phyloP scores from a whole-genome alignment of 768 basidiomycete species.

The Vararia minispora region DNA sequence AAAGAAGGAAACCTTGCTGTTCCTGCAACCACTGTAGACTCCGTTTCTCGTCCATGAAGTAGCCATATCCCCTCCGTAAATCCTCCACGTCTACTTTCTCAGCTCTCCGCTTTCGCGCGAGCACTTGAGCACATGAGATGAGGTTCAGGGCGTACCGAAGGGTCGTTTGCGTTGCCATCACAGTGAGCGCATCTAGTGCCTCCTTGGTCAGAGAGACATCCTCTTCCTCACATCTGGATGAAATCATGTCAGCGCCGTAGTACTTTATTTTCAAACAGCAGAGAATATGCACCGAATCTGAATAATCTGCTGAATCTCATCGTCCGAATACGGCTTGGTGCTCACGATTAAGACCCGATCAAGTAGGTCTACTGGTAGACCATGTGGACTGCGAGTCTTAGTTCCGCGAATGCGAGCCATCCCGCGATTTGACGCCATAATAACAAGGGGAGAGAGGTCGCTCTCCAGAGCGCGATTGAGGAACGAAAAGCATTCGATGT shows the following conservation, averaged over 20 bases:
- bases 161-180: conserved; percentile 84
- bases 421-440: conserved; percentile 97
- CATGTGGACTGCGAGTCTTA: conserved; percentile 89
- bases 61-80: conserved; percentile 71
- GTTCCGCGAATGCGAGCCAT: conserved; percentile 93
- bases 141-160: conserved; percentile 91
- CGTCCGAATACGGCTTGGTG: conserved; percentile 74
- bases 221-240: conserved; percentile 78
- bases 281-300: conserved; percentile 56
- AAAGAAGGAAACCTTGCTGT: conserved; percentile 62
- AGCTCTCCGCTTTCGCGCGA: conserved; percentile 74
- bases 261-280: not conserved
- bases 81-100: conserved; percentile 80
- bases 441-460: conserved; percentile 88
- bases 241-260: not conserved
- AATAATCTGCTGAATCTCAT: conserved; percentile 87
- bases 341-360: conserved; percentile 95
- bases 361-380: conserved; percentile 87
- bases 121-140: conserved; percentile 84
- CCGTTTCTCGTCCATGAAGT: conserved; percentile 89
- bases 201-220: conserved; percentile 74
- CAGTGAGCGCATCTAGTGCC: conserved; percentile 70
- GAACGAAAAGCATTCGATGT: conserved; percentile 99
- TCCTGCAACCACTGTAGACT: conserved; percentile 89
- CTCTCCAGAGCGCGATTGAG: conserved; percentile 92